Evolutionary conservation across 78 protist genomes (phyloP), one percentile per base, ranked within the genome.

Genomic region (Monosiga brevicollis): DNA sequence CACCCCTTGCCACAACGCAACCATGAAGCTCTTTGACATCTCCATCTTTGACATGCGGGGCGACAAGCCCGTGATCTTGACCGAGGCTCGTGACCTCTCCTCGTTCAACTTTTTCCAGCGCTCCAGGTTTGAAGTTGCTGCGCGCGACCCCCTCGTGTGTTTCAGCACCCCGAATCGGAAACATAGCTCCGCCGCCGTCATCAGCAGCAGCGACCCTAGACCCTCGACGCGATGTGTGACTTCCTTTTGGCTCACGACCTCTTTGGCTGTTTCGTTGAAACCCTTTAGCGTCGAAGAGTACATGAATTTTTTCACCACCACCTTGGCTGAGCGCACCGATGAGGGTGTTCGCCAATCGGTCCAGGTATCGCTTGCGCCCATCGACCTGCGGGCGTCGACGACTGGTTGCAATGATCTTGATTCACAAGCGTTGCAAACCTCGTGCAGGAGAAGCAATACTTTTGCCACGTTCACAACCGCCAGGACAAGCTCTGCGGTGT

Each of bases 81-180:
- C 77, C 26, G 40, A 29, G 32, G 90, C 90, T 15, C 0, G 37
- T 32, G 83, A 87, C 35, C 49, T 83, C 22, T 34, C 80, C n/a
- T 1, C 2, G n/a, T 42, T 87, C 29, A 23, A 76, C 38, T 78
- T 76, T 83, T 78, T 87, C 71, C 87, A 87, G 79, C 73, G 87
- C 26, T 35, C 39, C 0, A 79, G 73, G 29, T 43, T 38, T 3
- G 89, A 55, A 29, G 1, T 34, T 3, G 54, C 15, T 9, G 2
- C 54, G 41, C 32, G 3, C 54, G 6, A 3, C 80, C 41, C 41
- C 80, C 2, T 3, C 22, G n/a, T n/a, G n/a, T n/a, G n/a, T n/a
- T n/a, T 34, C 54, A 3, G 3, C 43, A 10, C 10, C 32, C 80
- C 34, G 1, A 29, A 1, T 22, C 32, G 15, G 32, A 1, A 32